Base-by-base conservation (phyloP, 805 yeast genomes). In the Wickerhamiella vanderwaltii region DNA sequence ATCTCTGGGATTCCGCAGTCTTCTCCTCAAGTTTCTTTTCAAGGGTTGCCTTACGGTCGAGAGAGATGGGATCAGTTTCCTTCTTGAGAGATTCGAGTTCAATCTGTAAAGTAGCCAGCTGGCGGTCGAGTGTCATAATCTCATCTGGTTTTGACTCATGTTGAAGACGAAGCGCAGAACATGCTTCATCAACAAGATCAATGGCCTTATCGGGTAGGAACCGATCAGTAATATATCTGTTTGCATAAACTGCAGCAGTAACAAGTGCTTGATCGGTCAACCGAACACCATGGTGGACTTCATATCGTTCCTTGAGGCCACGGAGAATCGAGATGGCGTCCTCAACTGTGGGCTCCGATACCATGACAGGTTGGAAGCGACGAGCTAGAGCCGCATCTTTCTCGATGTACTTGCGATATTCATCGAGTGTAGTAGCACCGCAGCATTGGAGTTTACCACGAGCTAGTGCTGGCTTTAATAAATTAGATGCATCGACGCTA, bases 111-210 rank as follows among this genome's bases (percentile, higher is more conserved):
- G 95, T 91, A 86, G 88, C 85, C 35, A 88, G 77, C 22, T 78
- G 70, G 47, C 97, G 73, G 58, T 88, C 97, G 45, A 88, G 67
- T 35, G 78, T 82, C 54, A 86, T 88, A 41, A 91, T 82, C 1
- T 87, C 84, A 56, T 88, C 98, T 0, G 98, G 98, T 58, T 86
- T 87, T 1, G 95, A 85, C 63, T 88, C 98, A 58, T 91, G 97
- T 61, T 88, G 98, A 45, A 88, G 66, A 49, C 98, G 69, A 45
- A 88, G 67, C 0, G 94, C 94, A 3, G 96, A 91, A 64, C 97
- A 87, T 0, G 97, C 96, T 58, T 88, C 98, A 62, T 88, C 98
- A 1, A 88, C 91, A 50, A 88, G 70, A 61, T 88, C 98, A 50
- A 88, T 88, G 16, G 97, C 97, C 65, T 88, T 88, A 57, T 88